A percentile compares a stretch with the other conserved stretches of the same genome.
Evolutionary conservation across 495 filamentous ascomycete genomes (phyloP).

Genomic region (Penicillium turbatum): DNA sequence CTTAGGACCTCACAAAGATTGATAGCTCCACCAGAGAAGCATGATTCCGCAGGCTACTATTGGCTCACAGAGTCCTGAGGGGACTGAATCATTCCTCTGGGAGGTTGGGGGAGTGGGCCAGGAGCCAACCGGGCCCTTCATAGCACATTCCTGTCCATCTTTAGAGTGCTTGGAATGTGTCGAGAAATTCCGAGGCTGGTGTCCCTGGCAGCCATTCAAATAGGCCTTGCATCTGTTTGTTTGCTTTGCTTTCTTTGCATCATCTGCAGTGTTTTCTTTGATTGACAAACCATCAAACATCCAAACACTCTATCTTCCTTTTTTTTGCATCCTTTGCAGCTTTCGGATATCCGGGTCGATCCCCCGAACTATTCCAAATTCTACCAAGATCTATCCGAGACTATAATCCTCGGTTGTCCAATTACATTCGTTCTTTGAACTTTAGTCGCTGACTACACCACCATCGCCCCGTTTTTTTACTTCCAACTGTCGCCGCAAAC

Average conservation of each 20-base stretch:
- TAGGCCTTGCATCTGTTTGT: conserved; percentile 44
- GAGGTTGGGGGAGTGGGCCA: conserved; percentile 20
- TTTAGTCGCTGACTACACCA: conserved; percentile 19
- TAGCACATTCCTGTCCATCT: conserved; percentile 40
- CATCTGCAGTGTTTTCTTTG: conserved; percentile 44
- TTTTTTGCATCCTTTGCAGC: conserved; percentile 15
- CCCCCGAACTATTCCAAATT: conserved; percentile 10
- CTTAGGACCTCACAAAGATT: conserved; percentile 16
- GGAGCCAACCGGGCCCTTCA: conserved; percentile 24
- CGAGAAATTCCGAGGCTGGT: conserved; percentile 41
- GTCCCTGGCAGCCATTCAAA: conserved; percentile 37
- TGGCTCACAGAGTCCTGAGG: conserved; percentile 26
- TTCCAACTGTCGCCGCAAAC: conserved; percentile 38
- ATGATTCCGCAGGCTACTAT: conserved; percentile 18
- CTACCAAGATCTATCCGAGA: conserved; percentile 4
- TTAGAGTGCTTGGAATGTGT: conserved; percentile 40
- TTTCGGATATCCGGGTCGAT: conserved; percentile 13
- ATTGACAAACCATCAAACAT: conserved; percentile 42
- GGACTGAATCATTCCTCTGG: conserved; percentile 28
- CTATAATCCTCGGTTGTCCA: conserved; percentile 20
- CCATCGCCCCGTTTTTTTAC: conserved; percentile 2
- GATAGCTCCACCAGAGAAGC: conserved; percentile 25
- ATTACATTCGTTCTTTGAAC: conserved; percentile 28
- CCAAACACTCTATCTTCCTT: conserved; percentile 9
- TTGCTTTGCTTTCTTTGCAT: conserved; percentile 51